A percentile compares a stretch with the other conserved stretches of the same genome.
Evolutionary conservation across 495 filamentous ascomycete genomes (phyloP).

Genomic region (Aspergillus campestris): DNA sequence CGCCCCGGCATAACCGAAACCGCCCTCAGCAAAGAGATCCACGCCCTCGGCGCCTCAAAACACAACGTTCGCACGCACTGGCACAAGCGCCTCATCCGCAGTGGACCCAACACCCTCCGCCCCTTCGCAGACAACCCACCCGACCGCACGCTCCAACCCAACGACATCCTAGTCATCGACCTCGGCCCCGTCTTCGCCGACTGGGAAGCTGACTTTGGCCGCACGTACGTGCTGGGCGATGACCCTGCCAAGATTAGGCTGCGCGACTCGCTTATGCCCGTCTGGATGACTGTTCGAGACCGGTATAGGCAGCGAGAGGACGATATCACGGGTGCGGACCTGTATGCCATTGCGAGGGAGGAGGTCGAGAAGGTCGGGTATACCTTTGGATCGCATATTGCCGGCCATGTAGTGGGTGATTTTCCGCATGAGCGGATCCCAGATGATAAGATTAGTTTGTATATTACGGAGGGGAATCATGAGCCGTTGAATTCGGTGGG

Average conservation of each 20-base stretch:
- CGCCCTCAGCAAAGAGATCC: conserved; percentile 38
- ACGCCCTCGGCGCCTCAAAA: conserved; percentile 34
- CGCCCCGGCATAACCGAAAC: conserved; percentile 41
- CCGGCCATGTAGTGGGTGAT: conserved; percentile 35
- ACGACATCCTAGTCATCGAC: conserved; percentile 44
- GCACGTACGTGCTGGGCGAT: conserved; percentile 39
- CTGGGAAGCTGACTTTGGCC: conserved; percentile 45
- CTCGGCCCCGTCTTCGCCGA: conserved; percentile 43
- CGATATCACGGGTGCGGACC: conserved; percentile 35
- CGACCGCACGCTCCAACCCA: conserved; percentile 35
- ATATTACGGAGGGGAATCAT: conserved; percentile 35
- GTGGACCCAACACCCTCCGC: conserved; percentile 38
- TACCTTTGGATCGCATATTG: conserved; percentile 33
- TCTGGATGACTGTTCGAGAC: conserved; percentile 33
- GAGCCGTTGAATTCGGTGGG: conserved; percentile 26
- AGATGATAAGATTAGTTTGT: conserved; percentile 30
- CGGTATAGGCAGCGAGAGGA: conserved; percentile 19
- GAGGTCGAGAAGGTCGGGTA: conserved; percentile 23
- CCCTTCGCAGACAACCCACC: conserved; percentile 41
- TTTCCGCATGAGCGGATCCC: conserved; percentile 44
- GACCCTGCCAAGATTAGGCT: conserved; percentile 35
- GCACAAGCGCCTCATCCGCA: conserved; percentile 45
- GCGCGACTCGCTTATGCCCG: conserved; percentile 35
- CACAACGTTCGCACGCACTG: conserved; percentile 39
- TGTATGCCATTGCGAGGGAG: conserved; percentile 30